phyloP scores from a whole-genome alignment of 2,329 filamentous ascomycete genomes.

The Fusarium phyllophilum region DNA sequence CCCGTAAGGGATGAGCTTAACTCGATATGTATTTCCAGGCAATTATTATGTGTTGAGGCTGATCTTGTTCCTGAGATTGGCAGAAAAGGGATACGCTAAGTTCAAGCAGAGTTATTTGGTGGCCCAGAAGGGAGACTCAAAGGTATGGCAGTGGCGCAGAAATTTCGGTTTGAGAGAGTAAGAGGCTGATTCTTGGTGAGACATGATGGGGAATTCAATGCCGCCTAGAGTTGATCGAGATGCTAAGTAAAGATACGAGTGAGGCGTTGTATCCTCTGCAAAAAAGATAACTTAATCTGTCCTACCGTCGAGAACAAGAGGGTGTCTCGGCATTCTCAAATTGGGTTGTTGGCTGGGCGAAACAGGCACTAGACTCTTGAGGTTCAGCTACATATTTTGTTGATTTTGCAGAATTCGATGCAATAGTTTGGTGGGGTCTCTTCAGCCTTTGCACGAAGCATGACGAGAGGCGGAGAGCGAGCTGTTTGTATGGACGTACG shows the following conservation, averaged over 20 bases:
- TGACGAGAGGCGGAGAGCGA: slow-evolving; percentile 3
- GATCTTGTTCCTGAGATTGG: slow-evolving; percentile 19
- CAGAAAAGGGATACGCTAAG: slow-evolving; percentile 24
- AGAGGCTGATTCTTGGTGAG: slow-evolving; percentile 31
- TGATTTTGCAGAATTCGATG: background rate
- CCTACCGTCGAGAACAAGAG: slow-evolving; percentile 26
- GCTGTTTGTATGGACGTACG: background rate
- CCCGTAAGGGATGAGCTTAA: slow-evolving; percentile 28
- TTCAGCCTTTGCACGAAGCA: slow-evolving; percentile 11
- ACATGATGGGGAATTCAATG: slow-evolving; percentile 25
- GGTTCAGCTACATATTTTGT: slow-evolving; percentile 1
- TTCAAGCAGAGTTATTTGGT: background rate
- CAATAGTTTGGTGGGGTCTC: slow-evolving; percentile 29
- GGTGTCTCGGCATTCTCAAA: slow-evolving; percentile 25
- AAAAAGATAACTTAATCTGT: background rate
- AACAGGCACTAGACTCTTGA: slow-evolving; percentile 30
- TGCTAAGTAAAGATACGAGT: slow-evolving; percentile 25
- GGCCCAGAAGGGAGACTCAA: slow-evolving; percentile 23
- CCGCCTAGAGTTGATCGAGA: background rate
- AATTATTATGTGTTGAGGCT: slow-evolving; percentile 1
- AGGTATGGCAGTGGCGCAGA: slow-evolving; percentile 34
- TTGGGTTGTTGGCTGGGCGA: slow-evolving; percentile 18
- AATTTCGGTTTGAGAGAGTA: slow-evolving; percentile 27
- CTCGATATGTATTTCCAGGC: background rate
- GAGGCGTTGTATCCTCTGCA: slow-evolving; percentile 4